phyloP scores from a whole-genome alignment of 2,329 filamentous ascomycete genomes.

The Hypoxylon sp. region DNA sequence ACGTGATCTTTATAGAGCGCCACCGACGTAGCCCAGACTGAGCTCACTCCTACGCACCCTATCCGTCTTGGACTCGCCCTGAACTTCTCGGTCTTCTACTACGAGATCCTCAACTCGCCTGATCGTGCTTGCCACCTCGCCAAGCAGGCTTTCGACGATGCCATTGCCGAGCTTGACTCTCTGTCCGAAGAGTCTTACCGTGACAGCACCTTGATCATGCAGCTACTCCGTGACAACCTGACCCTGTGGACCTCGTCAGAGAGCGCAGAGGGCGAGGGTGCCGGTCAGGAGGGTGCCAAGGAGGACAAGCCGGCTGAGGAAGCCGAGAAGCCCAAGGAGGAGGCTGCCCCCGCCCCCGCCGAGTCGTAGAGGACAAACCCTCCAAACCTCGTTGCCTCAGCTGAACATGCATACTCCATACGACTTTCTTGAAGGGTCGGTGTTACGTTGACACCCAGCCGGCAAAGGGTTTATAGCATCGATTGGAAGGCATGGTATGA shows the following conservation, averaged over 20 bases:
- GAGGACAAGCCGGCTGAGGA: constrained; percentile 64
- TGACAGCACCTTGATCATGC: constrained; percentile 99
- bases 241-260: constrained; percentile 98
- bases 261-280: constrained; percentile 77
- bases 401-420: constrained; percentile 46
- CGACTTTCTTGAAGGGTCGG: constrained; percentile 37
- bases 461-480: constrained; percentile 46
- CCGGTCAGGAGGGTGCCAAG: constrained; percentile 64
- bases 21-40: constrained; percentile 97
- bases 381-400: constrained; percentile 50
- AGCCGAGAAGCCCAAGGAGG: constrained; percentile 65
- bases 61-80: constrained; percentile 97
- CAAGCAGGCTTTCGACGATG: constrained; percentile 99
- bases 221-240: constrained; percentile 96
- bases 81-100: constrained; percentile 99
- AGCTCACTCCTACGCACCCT: constrained; percentile 96
- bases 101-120: constrained; percentile 98
- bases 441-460: constrained; percentile 45
- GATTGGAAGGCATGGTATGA: constrained; percentile 43
- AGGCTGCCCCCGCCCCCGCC: constrained; percentile 57
- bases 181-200: constrained; percentile 98
- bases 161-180: constrained; percentile 97
- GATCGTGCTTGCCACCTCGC: constrained; percentile 97
- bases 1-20: constrained; percentile 71
- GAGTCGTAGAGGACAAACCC: constrained; percentile 59